phyloP scores from a whole-genome alignment of 2,329 filamentous ascomycete genomes.

The Aspergillus melleus region DNA sequence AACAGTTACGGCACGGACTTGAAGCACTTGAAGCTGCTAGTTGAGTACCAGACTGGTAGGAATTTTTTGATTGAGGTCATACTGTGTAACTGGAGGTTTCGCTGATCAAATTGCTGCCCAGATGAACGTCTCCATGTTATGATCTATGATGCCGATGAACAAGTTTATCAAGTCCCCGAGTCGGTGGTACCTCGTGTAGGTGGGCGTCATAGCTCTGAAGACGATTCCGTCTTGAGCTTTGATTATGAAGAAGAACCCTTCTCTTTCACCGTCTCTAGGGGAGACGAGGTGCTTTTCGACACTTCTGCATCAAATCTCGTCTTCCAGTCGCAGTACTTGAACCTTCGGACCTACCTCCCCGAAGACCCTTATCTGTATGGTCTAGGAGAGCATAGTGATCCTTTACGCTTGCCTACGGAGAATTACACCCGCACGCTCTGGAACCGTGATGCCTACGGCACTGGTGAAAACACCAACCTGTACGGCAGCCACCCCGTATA shows the following conservation, averaged over 20 bases:
- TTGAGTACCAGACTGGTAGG: conserved; percentile 62
- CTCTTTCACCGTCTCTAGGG: conserved; percentile 60
- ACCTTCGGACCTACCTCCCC: conserved; percentile 69
- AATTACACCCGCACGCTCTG: conserved; percentile 71
- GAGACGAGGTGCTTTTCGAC: conserved; percentile 59
- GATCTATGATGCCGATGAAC: conserved; percentile 68
- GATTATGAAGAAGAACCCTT: conserved; percentile 60
- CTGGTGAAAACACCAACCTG: conserved; percentile 64
- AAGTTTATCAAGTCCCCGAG: conserved; percentile 73
- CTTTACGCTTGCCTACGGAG: conserved; percentile 66
- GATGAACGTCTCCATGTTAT: conserved; percentile 71
- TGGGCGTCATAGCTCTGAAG: conserved; percentile 46
- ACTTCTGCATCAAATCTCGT: conserved; percentile 66
- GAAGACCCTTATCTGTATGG: conserved; percentile 72
- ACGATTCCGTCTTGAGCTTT: conserved; percentile 47
- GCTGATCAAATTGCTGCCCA: conserved; percentile 26
- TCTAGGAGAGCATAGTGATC: conserved; percentile 74
- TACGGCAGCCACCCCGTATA: conserved; percentile 77
- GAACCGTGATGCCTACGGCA: conserved; percentile 65
- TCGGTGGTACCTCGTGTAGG: conserved; percentile 64
- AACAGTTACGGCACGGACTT: conserved; percentile 62
- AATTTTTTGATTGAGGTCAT: neutral
- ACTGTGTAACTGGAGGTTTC: neutral
- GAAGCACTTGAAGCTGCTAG: conserved; percentile 55
- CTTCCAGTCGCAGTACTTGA: conserved; percentile 77